These are phyloP conservation scores for Penicillium bialowiezense DNA, from an alignment of 495 filamentous ascomycete species.

Conservation along the genomic window DNA sequence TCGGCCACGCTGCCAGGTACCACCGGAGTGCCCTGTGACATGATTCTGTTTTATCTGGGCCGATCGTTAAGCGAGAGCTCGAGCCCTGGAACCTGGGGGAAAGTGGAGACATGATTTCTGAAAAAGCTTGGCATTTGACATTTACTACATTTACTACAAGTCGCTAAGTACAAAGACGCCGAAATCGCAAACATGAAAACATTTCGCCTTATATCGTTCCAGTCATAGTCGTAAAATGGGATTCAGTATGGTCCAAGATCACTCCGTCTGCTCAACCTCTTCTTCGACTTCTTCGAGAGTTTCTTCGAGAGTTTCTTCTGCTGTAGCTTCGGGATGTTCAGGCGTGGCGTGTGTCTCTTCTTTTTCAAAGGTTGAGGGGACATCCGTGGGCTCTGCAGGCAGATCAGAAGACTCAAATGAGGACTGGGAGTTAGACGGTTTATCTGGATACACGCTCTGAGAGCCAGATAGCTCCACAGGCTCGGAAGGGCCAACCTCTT, in stretches of 20 bases:
- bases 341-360: neutral
- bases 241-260: neutral
- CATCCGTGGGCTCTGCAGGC: neutral
- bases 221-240: constrained; percentile 14
- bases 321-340: no score
- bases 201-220: constrained; percentile 22
- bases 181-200: constrained; percentile 3
- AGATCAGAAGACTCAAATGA: neutral
- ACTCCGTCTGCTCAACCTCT: neutral
- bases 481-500: no score
- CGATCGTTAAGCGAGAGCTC: constrained; percentile 10
- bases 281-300: neutral
- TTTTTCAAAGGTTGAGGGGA: neutral
- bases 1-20: no score
- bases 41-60: neutral
- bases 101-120: constrained; percentile 9
- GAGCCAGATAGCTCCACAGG: neutral
- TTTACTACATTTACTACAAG: no score
- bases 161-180: neutral
- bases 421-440: neutral
- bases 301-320: no score
- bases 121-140: constrained; percentile 3
- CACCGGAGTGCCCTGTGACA: no score
- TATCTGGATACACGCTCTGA: no score
- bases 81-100: neutral